Percentiles rank a stretch among this genome's conserved stretches.
These are phyloP conservation scores for Colletotrichum sp. DNA, from an alignment of 2,329 filamentous ascomycete species.

Conservation along the genomic window DNA sequence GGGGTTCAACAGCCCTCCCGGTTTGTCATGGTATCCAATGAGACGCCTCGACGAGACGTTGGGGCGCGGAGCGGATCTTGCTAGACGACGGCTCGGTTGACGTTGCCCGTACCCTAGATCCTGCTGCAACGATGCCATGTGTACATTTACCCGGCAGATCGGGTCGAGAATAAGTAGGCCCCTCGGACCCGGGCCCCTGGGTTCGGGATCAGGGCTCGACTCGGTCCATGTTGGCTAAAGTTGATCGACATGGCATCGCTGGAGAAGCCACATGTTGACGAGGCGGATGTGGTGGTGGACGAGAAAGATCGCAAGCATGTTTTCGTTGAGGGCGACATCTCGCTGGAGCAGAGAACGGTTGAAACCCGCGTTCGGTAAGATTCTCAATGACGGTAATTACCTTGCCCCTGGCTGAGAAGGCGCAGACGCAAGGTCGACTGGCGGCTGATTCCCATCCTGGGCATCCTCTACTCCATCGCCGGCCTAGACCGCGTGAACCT, in stretches of 20 bases:
- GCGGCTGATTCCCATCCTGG: constrained; percentile 41
- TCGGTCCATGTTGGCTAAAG: not conserved
- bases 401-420: not conserved
- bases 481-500: constrained; percentile 22
- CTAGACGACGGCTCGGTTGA: not conserved
- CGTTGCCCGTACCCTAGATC: not conserved
- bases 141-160: not conserved
- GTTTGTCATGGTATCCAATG: not conserved
- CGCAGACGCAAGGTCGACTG: constrained; percentile 30
- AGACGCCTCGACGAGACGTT: not conserved
- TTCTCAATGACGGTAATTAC: not conserved
- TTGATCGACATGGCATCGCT: not conserved
- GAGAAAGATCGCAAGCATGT: not conserved
- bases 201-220: not conserved
- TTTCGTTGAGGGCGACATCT: not conserved
- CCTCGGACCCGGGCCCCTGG: not conserved
- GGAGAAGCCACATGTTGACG: not conserved
- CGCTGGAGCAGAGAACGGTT: not conserved
- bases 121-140: not conserved
- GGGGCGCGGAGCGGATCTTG: not conserved
- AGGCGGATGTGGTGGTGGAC: not conserved
- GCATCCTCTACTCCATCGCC: constrained; percentile 21
- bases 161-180: not conserved
- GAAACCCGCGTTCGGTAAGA: not conserved
- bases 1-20: not conserved